These are phyloP conservation scores for Diaporthe eres DNA, from an alignment of 2,329 filamentous ascomycete species.

Conservation along the genomic window DNA sequence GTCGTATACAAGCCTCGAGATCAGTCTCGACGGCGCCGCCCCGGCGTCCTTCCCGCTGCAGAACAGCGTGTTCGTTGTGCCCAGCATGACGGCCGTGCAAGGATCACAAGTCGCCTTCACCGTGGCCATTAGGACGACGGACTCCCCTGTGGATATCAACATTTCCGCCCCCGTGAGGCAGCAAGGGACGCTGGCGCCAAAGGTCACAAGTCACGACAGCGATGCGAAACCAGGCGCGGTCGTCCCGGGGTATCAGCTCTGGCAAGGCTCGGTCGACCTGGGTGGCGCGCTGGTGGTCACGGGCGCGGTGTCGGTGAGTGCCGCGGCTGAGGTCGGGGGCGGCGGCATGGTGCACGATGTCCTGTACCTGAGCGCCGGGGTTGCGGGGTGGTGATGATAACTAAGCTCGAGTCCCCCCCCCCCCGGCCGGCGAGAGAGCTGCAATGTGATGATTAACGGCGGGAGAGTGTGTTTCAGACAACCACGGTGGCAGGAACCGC, in stretches of 20 bases:
- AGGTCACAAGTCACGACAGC: not conserved
- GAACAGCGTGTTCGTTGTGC: not conserved
- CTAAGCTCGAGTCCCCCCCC: not conserved
- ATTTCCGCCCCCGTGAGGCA: not conserved
- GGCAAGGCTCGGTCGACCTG: not conserved
- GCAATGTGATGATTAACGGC: not conserved
- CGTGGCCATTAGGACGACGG: not conserved
- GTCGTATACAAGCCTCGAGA: not conserved
- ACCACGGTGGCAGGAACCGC: not conserved
- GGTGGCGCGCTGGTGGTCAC: not conserved
- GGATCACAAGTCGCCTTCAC: not conserved
- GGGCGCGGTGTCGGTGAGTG: conserved; percentile 2
- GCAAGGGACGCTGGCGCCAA: conserved; percentile 1
- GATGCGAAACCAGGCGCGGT: not conserved
- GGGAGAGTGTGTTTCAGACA: not conserved
- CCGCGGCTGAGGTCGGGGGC: not conserved
- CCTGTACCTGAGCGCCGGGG: conserved; percentile 9
- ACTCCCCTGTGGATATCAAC: not conserved
- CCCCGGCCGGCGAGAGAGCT: not conserved
- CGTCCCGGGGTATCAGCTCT: not conserved
- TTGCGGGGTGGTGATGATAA: conserved; percentile 14
- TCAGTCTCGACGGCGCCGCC: not conserved
- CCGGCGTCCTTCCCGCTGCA: not conserved
- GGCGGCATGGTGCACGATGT: not conserved
- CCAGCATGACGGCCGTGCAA: not conserved